Conservation (phyloP, 148 eudicot species). For the Nyssa sinensis region DNA sequence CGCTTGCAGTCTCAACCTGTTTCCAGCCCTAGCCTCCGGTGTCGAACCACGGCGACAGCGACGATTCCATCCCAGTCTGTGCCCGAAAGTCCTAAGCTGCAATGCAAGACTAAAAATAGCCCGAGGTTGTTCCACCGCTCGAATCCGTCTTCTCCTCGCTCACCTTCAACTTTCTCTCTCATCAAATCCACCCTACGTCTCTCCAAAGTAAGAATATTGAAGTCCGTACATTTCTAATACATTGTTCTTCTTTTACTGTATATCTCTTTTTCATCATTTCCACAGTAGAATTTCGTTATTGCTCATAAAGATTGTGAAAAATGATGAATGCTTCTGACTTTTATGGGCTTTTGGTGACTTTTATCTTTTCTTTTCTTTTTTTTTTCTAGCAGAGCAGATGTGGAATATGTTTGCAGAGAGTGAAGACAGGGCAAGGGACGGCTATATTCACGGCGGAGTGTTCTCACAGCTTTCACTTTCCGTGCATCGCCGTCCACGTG, state of each 20-base stretch:
- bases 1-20: slow-evolving; percentile 27
- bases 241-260: not conserved
- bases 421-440: slow-evolving; percentile 66
- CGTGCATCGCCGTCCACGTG: slow-evolving; percentile 60
- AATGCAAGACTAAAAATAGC: slow-evolving; percentile 35
- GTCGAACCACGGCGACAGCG: slow-evolving; percentile 24
- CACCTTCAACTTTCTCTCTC: slow-evolving; percentile 70
- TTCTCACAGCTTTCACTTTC: slow-evolving; percentile 68
- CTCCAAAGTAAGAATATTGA: slow-evolving; percentile 30
- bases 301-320: not conserved
- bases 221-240: not conserved
- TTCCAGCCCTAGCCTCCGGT: slow-evolving; percentile 33
- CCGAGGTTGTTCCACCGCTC: slow-evolving; percentile 33
- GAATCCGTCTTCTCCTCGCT: slow-evolving; percentile 56
- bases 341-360: not conserved
- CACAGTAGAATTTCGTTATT: slow-evolving; percentile 3
- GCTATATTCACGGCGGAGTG: slow-evolving; percentile 86
- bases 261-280: not conserved
- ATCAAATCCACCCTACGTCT: slow-evolving; percentile 54
- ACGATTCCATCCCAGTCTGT: slow-evolving; percentile 12
- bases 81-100: slow-evolving; percentile 38
- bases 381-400: slow-evolving; percentile 39
- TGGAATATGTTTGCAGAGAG: slow-evolving; percentile 62
- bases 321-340: slow-evolving; percentile 6
- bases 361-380: not conserved